Base-by-base conservation (phyloP, 2,329 filamentous ascomycete species). In the Aspergillus glaucus region DNA sequence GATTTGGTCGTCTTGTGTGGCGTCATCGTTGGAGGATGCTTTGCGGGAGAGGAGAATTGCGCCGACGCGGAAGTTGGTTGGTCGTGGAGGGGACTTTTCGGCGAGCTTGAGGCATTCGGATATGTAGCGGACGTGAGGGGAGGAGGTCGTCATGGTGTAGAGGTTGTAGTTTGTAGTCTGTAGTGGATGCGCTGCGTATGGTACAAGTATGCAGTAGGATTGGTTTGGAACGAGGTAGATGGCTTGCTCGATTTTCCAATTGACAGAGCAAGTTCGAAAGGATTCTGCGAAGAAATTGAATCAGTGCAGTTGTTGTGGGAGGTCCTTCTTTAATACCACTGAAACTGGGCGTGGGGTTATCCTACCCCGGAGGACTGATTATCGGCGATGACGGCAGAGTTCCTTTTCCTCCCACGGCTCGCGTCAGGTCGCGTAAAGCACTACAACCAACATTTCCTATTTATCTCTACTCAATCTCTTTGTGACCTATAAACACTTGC, bases 61-160 rank as follows among this genome's bases (percentile, higher is more conserved):
- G 39, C 93, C 93, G 19, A 98, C 91, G 51, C 92, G 83, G 74
- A 90, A 98, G 68, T 97, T 97, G 45, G 88, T 90, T 2, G 91
- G 86, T 61, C 86, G 90, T 24, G 89, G 88, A 2, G 88, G 87
- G 9, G 91, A 95, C 55, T 86, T 79, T 32, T 79, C 77, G 10
- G 93, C 91, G 54, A 90, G 77, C n/a, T 78, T 72, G 49, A 97
- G 80, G 34, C 89, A 89, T 48, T 85, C 74, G 47, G 75, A 79
- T 75, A 97, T 86, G 63, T 82, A 82, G 49, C 63, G 51, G 37
- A 65, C 51, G 52, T 73, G 71, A 21, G 62, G 57, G 45, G 67
- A 59, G 45, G 46, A 46, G 22, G 53, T 52, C 43, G 56, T 43
- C 57, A 58, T 59, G 21, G 49, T 54, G 55, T 44, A 24, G 21